Percentiles rank a stretch among this genome's conserved stretches.
phyloP scores from a whole-genome alignment of 768 basidiomycete genomes.

The Boletus coccyginus region DNA sequence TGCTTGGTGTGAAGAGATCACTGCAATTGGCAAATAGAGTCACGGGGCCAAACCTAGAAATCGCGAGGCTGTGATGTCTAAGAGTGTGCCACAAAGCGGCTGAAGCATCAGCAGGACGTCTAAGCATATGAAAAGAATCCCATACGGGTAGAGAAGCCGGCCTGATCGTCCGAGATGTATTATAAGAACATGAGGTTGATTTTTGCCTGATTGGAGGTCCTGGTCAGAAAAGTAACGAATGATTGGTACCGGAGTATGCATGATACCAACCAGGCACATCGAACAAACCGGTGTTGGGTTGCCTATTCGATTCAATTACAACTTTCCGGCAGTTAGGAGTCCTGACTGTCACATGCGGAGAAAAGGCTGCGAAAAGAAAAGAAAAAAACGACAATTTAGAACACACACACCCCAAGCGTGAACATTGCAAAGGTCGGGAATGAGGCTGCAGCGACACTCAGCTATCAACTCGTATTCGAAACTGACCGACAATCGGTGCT shows the following conservation, averaged over 20 bases:
- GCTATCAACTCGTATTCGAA: not conserved
- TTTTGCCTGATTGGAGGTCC: conserved; percentile 1
- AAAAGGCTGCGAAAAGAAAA: conserved; percentile 12
- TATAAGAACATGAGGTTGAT: not conserved
- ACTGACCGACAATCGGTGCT: not conserved
- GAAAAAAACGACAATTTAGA: not conserved
- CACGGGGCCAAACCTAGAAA: conserved; percentile 4
- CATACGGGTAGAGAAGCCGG: not conserved
- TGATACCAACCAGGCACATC: conserved; percentile 24
- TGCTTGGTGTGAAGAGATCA: not conserved
- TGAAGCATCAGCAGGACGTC: conserved; percentile 20
- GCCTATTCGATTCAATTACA: conserved; percentile 7
- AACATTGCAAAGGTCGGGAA: not conserved
- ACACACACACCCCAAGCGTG: conserved; percentile 1
- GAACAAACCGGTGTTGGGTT: conserved; percentile 12
- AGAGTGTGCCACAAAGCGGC: conserved; percentile 31
- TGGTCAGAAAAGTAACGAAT: conserved; percentile 9
- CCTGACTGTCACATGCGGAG: conserved; percentile 16
- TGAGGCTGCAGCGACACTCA: not conserved
- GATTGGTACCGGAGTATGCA: conserved; percentile 6
- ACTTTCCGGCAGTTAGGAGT: conserved; percentile 9
- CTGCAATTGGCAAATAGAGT: not conserved
- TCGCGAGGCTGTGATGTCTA: conserved; percentile 27
- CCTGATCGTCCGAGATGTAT: not conserved
- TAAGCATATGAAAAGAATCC: conserved; percentile 15